Conservation (phyloP, 208 protist species). For the Leishmania major region DNA sequence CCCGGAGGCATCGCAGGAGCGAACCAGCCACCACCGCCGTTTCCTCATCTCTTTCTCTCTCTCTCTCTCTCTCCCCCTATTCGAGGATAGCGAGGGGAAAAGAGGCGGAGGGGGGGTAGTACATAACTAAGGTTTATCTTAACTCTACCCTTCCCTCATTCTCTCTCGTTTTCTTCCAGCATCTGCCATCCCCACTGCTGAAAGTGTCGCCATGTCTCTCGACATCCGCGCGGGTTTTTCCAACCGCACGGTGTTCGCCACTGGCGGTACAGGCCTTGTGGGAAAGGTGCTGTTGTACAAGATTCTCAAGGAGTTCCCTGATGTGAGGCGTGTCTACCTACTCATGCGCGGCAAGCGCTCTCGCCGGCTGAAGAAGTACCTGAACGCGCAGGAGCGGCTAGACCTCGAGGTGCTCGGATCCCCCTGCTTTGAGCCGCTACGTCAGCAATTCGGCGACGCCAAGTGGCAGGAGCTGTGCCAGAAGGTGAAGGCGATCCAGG, state of each 20-base stretch:
- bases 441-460: conserved; percentile 54
- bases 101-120: not conserved
- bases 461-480: conserved; percentile 48
- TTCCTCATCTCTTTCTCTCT: not conserved
- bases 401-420: conserved; percentile 76
- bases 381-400: conserved; percentile 72
- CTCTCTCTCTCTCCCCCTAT: not conserved
- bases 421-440: conserved; percentile 78
- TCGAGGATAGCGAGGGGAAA: not conserved
- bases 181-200: not conserved
- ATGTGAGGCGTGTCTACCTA: conserved; percentile 73
- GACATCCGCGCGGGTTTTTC: conserved; percentile 65
- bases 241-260: conserved; percentile 75
- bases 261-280: conserved; percentile 86
- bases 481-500: conserved; percentile 66
- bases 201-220: conserved; percentile 48
- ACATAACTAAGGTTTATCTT: conserved; percentile 2
- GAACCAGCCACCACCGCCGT: not conserved
- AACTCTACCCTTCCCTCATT: not conserved
- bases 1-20: not conserved
- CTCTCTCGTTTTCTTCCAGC: not conserved
- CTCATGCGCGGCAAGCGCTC: conserved; percentile 83
- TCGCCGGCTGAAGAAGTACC: conserved; percentile 58
- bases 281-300: conserved; percentile 89
- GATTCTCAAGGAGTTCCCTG: conserved; percentile 77